Percentiles rank a stretch among this genome's conserved stretches.
Evolutionary conservation across 2,329 filamentous ascomycete species (phyloP).

Genomic region (Pseudogymnoascus sp.): DNA sequence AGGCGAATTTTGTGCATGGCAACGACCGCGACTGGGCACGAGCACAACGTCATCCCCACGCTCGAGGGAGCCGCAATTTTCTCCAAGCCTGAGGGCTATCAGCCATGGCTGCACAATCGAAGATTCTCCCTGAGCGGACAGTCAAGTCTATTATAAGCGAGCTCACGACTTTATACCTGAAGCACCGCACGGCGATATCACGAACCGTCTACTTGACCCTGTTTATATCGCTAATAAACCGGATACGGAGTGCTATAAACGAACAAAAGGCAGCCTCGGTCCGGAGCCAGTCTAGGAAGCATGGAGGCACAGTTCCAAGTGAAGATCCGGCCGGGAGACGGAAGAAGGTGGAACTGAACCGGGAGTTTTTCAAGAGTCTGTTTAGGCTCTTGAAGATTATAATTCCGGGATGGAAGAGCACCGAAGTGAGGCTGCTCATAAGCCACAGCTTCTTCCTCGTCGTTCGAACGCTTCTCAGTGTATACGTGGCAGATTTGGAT

Average conservation of each 20-base stretch:
- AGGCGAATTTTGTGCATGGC: not conserved
- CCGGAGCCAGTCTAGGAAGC: slow-evolving; percentile 51
- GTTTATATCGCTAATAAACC: slow-evolving; percentile 72
- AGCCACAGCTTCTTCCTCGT: slow-evolving; percentile 94
- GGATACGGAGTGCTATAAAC: slow-evolving; percentile 82
- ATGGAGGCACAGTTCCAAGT: slow-evolving; percentile 41
- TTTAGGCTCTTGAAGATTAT: slow-evolving; percentile 76
- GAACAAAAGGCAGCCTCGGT: slow-evolving; percentile 83
- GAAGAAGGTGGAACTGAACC: slow-evolving; percentile 86
- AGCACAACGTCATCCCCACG: slow-evolving; percentile 11
- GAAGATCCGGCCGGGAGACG: slow-evolving; percentile 36
- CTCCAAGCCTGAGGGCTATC: not conserved
- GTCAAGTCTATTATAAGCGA: slow-evolving; percentile 58
- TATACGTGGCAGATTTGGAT: slow-evolving; percentile 95
- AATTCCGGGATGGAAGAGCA: slow-evolving; percentile 81
- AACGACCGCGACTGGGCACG: not conserved
- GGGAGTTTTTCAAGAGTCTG: slow-evolving; percentile 66
- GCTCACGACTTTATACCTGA: slow-evolving; percentile 66
- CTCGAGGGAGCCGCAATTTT: not conserved
- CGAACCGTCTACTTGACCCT: slow-evolving; percentile 77
- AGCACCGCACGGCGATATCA: slow-evolving; percentile 74
- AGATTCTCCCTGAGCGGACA: slow-evolving; percentile 54
- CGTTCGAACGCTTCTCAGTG: slow-evolving; percentile 79
- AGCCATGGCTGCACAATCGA: slow-evolving; percentile 69
- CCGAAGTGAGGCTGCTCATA: slow-evolving; percentile 76